These are phyloP conservation scores for Ochetophila trinervis DNA, from an alignment of 306 rosid genomes.

Conservation along the genomic window DNA sequence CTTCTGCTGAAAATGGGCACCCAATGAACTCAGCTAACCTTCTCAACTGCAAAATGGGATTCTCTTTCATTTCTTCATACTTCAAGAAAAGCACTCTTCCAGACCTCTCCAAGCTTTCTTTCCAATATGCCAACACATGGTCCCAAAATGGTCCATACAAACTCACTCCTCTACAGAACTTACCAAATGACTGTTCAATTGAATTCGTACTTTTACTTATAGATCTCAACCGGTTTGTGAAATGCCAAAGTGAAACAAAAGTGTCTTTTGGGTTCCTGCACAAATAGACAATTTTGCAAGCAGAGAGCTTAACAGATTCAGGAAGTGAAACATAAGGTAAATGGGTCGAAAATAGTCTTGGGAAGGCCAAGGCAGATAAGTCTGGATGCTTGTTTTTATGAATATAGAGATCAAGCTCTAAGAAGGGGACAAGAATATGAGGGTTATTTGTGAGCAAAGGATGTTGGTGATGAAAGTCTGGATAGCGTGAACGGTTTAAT, in stretches of 20 bases:
- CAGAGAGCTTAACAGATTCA: conserved; percentile 1
- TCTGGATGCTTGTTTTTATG: conserved; percentile 1
- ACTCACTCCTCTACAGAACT: conserved; percentile 25
- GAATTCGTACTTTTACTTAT: not conserved
- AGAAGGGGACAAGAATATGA: conserved; percentile 37
- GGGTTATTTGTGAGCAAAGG: conserved; percentile 36
- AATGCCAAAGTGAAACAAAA: conserved; percentile 40
- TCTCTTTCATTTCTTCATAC: conserved; percentile 31
- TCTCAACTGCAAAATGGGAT: conserved; percentile 10
- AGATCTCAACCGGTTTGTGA: conserved; percentile 24
- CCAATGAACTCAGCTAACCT: conserved; percentile 33
- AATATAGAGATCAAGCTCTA: conserved; percentile 21
- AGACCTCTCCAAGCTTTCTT: conserved; percentile 21
- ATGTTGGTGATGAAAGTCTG: conserved; percentile 2
- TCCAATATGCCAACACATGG: conserved; percentile 30
- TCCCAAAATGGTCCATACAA: conserved; percentile 30
- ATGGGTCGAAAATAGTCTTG: conserved; percentile 23
- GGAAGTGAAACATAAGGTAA: conserved; percentile 12
- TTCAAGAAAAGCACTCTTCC: conserved; percentile 17
- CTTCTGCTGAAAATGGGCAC: conserved; percentile 31
- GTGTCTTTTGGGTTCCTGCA: conserved; percentile 37
- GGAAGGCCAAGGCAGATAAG: not conserved
- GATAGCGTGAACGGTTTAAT: conserved; percentile 15
- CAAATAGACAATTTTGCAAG: conserved; percentile 35
- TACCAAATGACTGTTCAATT: conserved; percentile 22